Evolutionary conservation across 306 rosid genomes (phyloP).

Genomic region (Dalbergia cultrata): DNA sequence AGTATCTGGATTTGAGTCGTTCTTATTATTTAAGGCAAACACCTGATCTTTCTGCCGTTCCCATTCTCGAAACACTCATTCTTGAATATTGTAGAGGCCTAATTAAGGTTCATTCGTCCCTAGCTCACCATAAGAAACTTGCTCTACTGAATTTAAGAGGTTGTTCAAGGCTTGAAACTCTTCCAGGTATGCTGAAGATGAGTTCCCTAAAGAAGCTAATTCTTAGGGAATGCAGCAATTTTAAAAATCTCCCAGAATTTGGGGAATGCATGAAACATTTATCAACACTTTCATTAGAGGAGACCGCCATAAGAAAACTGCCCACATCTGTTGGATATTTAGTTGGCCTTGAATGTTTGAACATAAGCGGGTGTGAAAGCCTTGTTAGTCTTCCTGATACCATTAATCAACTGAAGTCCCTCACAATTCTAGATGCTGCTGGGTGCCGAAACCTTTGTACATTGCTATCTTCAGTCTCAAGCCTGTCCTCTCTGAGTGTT

Average conservation of each 20-base stretch:
- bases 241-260: neutral
- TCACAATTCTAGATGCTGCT: neutral
- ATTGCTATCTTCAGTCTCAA: constrained; percentile 25
- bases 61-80: neutral
- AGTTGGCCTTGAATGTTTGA: too few relatives aligned
- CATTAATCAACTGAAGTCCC: too few relatives aligned
- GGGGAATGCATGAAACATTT: neutral
- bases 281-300: neutral
- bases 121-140: neutral
- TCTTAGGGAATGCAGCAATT: neutral
- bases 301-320: too few relatives aligned
- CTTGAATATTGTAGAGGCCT: too few relatives aligned
- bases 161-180: neutral
- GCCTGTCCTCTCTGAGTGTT: neutral
- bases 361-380: too few relatives aligned
- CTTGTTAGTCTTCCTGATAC: too few relatives aligned
- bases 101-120: neutral
- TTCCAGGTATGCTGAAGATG: neutral
- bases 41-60: too few relatives aligned
- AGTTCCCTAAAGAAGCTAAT: neutral
- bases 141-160: neutral
- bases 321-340: too few relatives aligned
- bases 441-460: neutral
- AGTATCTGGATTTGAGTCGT: too few relatives aligned
- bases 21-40: too few relatives aligned